Percentiles rank a stretch among this genome's conserved stretches.
Evolutionary conservation across 768 basidiomycete species (phyloP).

Genomic region (Sporobolomyces phaffii): DNA sequence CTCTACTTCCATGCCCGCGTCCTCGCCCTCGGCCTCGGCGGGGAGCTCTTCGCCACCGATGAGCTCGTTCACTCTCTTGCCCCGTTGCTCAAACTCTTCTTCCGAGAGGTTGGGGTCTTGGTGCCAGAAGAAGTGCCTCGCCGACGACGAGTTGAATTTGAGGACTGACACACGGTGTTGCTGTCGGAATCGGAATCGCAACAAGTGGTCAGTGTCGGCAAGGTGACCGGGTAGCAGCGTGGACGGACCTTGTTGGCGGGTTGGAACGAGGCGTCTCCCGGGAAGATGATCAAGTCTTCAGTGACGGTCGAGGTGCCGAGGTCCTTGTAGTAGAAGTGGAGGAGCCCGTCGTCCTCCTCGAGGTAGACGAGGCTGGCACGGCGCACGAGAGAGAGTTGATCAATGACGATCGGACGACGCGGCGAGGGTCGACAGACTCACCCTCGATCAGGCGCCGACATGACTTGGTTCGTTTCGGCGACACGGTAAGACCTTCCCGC

Average conservation of each 20-base stretch:
- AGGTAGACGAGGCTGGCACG: slow-evolving; percentile 34
- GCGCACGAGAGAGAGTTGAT: not conserved
- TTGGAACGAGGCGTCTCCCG: slow-evolving; percentile 39
- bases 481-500: slow-evolving; percentile 28
- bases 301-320: not conserved
- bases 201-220: slow-evolving; percentile 5
- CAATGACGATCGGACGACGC: not conserved
- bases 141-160: slow-evolving; percentile 36
- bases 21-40: not conserved
- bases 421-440: not conserved
- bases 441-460: slow-evolving; percentile 32
- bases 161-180: slow-evolving; percentile 36
- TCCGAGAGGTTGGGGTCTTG: slow-evolving; percentile 29
- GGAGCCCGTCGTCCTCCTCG: slow-evolving; percentile 40
- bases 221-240: not conserved
- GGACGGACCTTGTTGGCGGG: not conserved
- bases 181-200: not conserved
- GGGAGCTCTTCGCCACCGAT: slow-evolving; percentile 28
- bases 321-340: slow-evolving; percentile 40
- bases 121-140: slow-evolving; percentile 42
- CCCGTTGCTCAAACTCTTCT: slow-evolving; percentile 7
- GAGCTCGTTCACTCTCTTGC: slow-evolving; percentile 34
- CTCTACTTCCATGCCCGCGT: slow-evolving; percentile 19
- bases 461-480: slow-evolving; percentile 37
- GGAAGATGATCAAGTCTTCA: slow-evolving; percentile 42